Evolutionary conservation across 2,329 filamentous ascomycete species (phyloP).

Genomic region (Aureobasidium sp.): DNA sequence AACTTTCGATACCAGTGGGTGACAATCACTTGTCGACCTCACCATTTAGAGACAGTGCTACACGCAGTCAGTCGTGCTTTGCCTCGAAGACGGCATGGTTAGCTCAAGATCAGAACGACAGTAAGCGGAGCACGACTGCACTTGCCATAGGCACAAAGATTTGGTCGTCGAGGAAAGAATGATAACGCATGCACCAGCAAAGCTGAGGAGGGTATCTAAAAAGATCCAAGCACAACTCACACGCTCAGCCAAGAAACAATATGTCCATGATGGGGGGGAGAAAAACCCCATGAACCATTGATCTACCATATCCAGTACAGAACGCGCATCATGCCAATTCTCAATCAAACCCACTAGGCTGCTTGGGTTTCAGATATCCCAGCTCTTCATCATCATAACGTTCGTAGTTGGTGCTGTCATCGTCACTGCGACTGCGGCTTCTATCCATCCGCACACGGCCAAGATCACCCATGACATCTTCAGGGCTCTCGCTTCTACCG

Average conservation of each 20-base stretch:
- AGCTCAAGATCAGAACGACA: too few relatives aligned
- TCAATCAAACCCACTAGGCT: constrained; percentile 3
- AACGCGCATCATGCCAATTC: too few relatives aligned
- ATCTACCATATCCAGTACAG: neutral
- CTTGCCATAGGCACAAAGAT: neutral
- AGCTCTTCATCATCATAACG: constrained; percentile 11
- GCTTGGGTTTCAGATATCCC: constrained; percentile 6
- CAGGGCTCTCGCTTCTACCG: constrained; percentile 23
- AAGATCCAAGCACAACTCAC: neutral
- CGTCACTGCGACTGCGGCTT: neutral
- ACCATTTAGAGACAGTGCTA: neutral
- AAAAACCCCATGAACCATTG: neutral
- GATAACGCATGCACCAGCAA: neutral
- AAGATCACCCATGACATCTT: constrained; percentile 22
- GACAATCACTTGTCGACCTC: neutral
- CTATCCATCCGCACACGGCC: constrained; percentile 13
- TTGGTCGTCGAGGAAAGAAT: neutral
- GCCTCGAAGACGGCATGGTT: neutral
- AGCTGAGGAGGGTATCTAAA: neutral
- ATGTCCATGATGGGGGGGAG: neutral
- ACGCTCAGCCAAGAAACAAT: neutral
- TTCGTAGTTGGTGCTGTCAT: constrained; percentile 5
- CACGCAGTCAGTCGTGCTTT: neutral
- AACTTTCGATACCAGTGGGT: neutral
- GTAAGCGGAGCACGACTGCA: neutral